Base-by-base conservation (phyloP, 257 asterid species). In the Nicotiana attenuata region DNA sequence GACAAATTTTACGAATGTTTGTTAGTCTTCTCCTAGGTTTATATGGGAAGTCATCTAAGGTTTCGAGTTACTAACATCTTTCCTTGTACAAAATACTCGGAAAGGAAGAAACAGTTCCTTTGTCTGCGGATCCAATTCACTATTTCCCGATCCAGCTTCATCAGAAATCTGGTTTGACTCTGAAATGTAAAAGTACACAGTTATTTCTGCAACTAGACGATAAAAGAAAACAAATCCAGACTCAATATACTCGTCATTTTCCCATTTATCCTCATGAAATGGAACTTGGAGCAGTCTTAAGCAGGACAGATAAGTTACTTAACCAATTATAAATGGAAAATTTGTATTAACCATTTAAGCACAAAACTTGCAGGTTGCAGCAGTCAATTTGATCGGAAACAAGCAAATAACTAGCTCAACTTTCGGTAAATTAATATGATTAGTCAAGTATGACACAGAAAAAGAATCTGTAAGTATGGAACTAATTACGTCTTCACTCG, bases 11-110 rank as follows among this genome's bases (percentile, higher is more conserved):
- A 7, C 24, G 60, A 71, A 45, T 22, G 7, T 20, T 69, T 5
- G 60, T 22, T 13, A 45, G 1, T 45, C 35, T 71, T 45, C 15
- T 45, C 35, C 17, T n/a, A n/a, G 13, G 19, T 45, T 69, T 41
- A n/a, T 69, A 22, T 10, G 31, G 19, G 59, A 45, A 45, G 20
- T 45, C 78, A 71, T 71, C 78, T 13, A 22, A 71, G 31, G 60
- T 6, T 71, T 47, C 29, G 11, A 52, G 45, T 63, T 38, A 82
- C 92, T 35, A 65, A 92, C 97, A 77, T 92, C 93, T 84, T 89
- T 93, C 80, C 98, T 92, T 19, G 93, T 83, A 71, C 99, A 95
- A 55, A 90, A 91, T 78, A 91, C 95, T 33, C 97, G 95, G 60
- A 90, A 90, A 75, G 99, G 97, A 84, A 92, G 92, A 86, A 92